phyloP scores from a whole-genome alignment of 1,284 basidiomycete genomes.

The Cutaneotrichosporon sp. region DNA sequence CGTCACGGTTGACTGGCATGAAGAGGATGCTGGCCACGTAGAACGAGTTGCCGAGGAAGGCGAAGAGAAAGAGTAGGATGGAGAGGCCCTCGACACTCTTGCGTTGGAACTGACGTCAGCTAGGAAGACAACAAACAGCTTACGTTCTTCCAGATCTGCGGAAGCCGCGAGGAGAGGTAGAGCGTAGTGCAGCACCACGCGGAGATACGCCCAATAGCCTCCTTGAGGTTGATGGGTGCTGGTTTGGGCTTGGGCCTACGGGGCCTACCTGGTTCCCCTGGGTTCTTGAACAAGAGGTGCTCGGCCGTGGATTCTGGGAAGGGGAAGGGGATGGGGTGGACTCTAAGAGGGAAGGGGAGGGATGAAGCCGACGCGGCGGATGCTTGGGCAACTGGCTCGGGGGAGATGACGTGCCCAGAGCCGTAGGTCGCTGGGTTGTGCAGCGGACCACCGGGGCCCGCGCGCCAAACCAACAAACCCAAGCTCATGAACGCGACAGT shows the following conservation, averaged over 20 bases:
- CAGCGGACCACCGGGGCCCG: not conserved
- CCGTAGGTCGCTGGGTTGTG: not conserved
- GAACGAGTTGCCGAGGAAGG: conserved; percentile 83
- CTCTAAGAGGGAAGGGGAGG: not conserved
- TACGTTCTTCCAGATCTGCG: conserved; percentile 97
- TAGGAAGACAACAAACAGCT: conserved; percentile 34
- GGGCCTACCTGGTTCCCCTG: not conserved
- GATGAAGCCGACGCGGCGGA: not conserved
- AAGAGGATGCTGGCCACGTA: conserved; percentile 77
- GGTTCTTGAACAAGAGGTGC: not conserved
- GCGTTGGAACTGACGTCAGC: conserved; percentile 62
- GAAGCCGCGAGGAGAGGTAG: conserved; percentile 83
- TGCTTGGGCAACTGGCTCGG: not conserved
- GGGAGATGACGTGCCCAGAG: not conserved
- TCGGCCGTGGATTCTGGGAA: conserved; percentile 1
- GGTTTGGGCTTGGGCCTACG: not conserved
- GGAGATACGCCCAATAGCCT: conserved; percentile 72
- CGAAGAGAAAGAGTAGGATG: conserved; percentile 85
- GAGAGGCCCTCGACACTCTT: conserved; percentile 92
- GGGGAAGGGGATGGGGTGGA: conserved; percentile 3
- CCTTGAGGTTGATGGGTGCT: conserved; percentile 5
- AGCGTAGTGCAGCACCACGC: conserved; percentile 88
- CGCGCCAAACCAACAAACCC: conserved; percentile 26
- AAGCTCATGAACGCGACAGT: conserved; percentile 49
- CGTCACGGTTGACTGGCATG: conserved; percentile 31